Conservation (phyloP, 2,329 filamentous ascomycete genomes). For the Sclerotinia spermophila region DNA sequence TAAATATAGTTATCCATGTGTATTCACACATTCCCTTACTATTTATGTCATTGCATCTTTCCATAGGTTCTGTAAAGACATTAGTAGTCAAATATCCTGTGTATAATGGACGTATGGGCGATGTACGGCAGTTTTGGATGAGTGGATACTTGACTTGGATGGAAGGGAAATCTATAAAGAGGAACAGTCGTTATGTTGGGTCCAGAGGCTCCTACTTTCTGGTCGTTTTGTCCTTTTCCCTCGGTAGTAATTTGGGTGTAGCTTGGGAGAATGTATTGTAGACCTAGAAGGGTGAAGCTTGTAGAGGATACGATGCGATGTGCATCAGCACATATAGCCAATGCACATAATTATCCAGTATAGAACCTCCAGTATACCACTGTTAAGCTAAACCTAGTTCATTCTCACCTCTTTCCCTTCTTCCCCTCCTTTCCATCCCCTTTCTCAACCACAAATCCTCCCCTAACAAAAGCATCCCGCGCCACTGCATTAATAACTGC, state of each 20-base stretch:
- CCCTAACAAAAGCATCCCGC: constrained; percentile 76
- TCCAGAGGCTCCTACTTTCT: neutral
- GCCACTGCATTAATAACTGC: constrained; percentile 84
- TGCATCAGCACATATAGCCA: neutral
- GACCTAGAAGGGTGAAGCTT: neutral
- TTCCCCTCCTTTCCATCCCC: constrained; percentile 48
- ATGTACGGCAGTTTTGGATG: neutral
- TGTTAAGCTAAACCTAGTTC: neutral
- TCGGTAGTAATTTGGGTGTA: neutral
- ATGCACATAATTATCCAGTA: neutral
- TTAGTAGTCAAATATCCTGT: neutral
- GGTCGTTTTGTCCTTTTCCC: neutral
- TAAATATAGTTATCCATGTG: neutral
- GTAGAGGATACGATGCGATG: neutral
- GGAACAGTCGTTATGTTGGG: neutral
- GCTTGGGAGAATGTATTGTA: neutral
- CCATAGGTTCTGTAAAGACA: neutral
- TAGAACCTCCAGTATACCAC: neutral
- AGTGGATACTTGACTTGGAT: neutral
- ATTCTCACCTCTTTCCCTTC: constrained; percentile 30
- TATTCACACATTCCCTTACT: neutral
- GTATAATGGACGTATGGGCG: too few relatives aligned
- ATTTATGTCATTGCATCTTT: neutral
- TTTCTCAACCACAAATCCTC: constrained; percentile 55
- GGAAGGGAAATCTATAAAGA: neutral